Evolutionary conservation across 345 rosid genomes (phyloP).

Genomic region (Salix koriyanagi): DNA sequence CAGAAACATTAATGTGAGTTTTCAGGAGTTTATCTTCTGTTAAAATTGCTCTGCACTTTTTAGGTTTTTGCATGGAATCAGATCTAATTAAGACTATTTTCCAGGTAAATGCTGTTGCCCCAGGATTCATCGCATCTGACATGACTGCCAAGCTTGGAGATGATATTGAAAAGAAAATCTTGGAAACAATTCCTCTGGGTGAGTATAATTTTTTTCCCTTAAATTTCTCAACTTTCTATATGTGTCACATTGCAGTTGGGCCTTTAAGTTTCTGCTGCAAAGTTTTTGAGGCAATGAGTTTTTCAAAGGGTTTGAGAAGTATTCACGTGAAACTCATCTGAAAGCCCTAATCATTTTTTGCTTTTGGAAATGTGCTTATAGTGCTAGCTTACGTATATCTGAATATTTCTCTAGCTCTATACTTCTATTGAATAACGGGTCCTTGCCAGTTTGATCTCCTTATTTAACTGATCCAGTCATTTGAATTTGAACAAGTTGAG

Average conservation of each 20-base stretch:
- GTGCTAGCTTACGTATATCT: not conserved
- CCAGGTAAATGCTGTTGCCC: constrained; percentile 89
- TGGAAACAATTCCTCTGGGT: constrained; percentile 87
- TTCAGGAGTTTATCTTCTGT: constrained; percentile 10
- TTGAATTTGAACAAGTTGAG: not conserved
- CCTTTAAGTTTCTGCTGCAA: not conserved
- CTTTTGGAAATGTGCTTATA: not conserved
- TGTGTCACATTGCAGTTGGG: not conserved
- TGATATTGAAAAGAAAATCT: constrained; percentile 81
- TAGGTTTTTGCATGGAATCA: not conserved
- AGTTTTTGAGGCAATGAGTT: not conserved
- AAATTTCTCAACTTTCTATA: not conserved
- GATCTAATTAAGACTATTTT: constrained; percentile 12
- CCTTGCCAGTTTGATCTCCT: not conserved
- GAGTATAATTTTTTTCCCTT: constrained; percentile 6
- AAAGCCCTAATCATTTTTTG: not conserved
- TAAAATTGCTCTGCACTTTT: not conserved
- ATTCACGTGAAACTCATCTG: not conserved
- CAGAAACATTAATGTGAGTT: constrained; percentile 78
- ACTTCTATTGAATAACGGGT: not conserved
- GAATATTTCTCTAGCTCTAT: not conserved
- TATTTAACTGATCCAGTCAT: not conserved
- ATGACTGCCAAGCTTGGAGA: constrained; percentile 84
- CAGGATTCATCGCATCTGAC: constrained; percentile 75
- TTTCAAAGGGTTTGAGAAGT: not conserved